Evolutionary conservation across 495 filamentous ascomycete species (phyloP), one percentile per base, ranked within the genome.

Genomic region (Trichodelitschia bisporula): DNA sequence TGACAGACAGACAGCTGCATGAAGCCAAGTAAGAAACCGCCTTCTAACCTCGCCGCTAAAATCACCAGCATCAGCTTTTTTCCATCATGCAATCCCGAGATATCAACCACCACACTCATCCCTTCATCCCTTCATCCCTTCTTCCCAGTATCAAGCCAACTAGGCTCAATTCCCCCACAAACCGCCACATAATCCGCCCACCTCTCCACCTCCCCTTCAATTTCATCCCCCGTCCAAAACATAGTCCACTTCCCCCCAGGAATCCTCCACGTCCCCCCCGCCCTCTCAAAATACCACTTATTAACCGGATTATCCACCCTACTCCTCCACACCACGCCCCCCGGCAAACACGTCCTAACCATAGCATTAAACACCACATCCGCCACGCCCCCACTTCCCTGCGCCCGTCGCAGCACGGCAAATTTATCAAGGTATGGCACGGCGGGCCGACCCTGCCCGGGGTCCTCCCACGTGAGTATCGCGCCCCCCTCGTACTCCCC

Each of bases 391-490:
- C 84, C 82, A 1, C 76, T 72, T 1, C 86, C 86, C 47, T 99
- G 86, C 28, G 69, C 74, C 34, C 71, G 66, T 42, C 75, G 80
- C 3, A 89, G 59, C 2, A 95, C 86, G 2, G 86, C 86, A 45
- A 99, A 99, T 52, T 99, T 99, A 47, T 99, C 86, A 15, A 99
- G 55, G 48, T 99, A 99, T 0, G 84, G 89, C 0, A 99, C 73
- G 9, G 29, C 15, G 8, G 29, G 29, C 46, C 79, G 60, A 32
- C 58, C 56, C 28, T 63, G 57, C 0, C 66, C 67, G 0, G 83
- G 78, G 18, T 58, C 54, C 57, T 99, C 86, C 86, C 86, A 99
- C 1, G 86, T 99, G 12, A 95, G 54, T 19, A 99, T 67, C 5
- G 86, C 86, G 1, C 77, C 86, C 30, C 86, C 86, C 57, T 95